A percentile compares a stretch with the other conserved stretches of the same genome.
These are phyloP conservation scores for Oryza longistaminata DNA, from an alignment of 176 grass and related monocot species.

Conservation along the genomic window DNA sequence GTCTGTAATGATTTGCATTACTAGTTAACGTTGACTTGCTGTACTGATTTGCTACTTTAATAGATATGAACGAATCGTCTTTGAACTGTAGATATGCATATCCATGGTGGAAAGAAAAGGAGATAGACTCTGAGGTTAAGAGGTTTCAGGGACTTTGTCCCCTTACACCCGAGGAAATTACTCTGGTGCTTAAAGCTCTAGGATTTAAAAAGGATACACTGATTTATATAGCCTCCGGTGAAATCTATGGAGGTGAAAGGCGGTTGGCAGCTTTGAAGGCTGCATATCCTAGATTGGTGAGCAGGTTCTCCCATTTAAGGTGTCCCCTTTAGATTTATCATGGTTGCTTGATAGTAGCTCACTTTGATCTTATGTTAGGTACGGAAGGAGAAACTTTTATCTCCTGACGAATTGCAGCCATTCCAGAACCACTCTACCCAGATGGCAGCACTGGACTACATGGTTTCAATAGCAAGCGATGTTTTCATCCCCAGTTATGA, in stretches of 20 bases:
- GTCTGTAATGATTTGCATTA: not conserved
- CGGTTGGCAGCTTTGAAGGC: slow-evolving; percentile 66
- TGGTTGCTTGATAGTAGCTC: slow-evolving; percentile 16
- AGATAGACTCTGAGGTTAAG: slow-evolving; percentile 83
- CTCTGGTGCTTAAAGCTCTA: slow-evolving; percentile 77
- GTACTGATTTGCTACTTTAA: slow-evolving; percentile 6
- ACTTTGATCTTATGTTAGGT: slow-evolving; percentile 52
- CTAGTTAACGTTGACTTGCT: not conserved
- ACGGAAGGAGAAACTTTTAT: slow-evolving; percentile 88
- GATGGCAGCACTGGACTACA: slow-evolving; percentile 97
- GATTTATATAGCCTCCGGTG: slow-evolving; percentile 97
- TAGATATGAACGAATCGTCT: not conserved
- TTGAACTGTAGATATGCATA: slow-evolving; percentile 73
- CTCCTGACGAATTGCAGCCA: slow-evolving; percentile 65
- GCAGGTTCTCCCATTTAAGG: not conserved
- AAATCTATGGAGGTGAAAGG: slow-evolving; percentile 91
- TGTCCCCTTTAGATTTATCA: slow-evolving; percentile 5
- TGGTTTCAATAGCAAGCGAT: slow-evolving; percentile 76
- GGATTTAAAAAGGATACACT: slow-evolving; percentile 74
- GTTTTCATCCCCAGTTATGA: slow-evolving; percentile 98
- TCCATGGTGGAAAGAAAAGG: slow-evolving; percentile 99
- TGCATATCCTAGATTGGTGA: slow-evolving; percentile 85
- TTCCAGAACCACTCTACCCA: slow-evolving; percentile 95
- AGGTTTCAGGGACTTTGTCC: slow-evolving; percentile 90
- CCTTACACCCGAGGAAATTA: slow-evolving; percentile 93